A percentile compares a stretch with the other conserved stretches of the same genome.
Conservation (phyloP, 768 basidiomycete genomes). For the Artomyces pyxidatus region DNA sequence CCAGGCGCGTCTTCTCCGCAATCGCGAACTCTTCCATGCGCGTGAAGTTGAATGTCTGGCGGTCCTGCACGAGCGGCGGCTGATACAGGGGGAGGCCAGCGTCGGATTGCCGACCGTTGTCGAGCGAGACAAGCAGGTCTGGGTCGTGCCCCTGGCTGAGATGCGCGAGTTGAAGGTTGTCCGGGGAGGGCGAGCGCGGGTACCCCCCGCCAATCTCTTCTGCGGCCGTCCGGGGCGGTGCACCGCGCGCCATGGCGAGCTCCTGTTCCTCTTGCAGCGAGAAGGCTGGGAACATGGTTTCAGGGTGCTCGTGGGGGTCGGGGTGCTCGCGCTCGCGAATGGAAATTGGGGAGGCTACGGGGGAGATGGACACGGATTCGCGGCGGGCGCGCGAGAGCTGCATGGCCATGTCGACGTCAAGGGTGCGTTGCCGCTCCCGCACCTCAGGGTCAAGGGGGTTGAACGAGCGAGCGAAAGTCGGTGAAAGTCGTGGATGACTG, state of each 20-base stretch:
- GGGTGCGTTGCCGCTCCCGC: constrained; percentile 80
- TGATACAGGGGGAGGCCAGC: constrained; percentile 66
- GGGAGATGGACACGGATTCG: constrained; percentile 37
- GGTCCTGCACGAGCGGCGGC: constrained; percentile 33
- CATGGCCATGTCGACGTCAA: constrained; percentile 92
- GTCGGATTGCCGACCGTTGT: constrained; percentile 13
- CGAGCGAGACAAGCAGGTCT: constrained; percentile 31
- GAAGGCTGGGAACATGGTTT: constrained; percentile 32
- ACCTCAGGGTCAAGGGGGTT: constrained; percentile 68
- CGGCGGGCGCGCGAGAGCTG: constrained; percentile 67
- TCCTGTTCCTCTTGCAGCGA: constrained; percentile 44
- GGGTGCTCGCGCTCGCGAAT: constrained; percentile 26
- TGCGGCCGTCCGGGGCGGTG: constrained; percentile 9
- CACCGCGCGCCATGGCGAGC: constrained; percentile 28
- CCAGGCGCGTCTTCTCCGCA: constrained; percentile 58
- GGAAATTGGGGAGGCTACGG: constrained; percentile 24
- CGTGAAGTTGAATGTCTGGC: constrained; percentile 61
- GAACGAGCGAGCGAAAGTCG: constrained; percentile 51
- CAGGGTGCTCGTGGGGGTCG: constrained; percentile 20
- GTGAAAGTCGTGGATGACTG: constrained; percentile 46
- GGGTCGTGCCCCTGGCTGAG: constrained; percentile 34
- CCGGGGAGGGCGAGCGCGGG: not conserved
- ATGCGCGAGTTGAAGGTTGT: constrained; percentile 5
- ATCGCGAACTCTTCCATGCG: constrained; percentile 72
- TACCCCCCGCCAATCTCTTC: not conserved